A percentile compares a stretch with the other conserved stretches of the same genome.
These are phyloP conservation scores for Paraconiothyrium brasiliense DNA, from an alignment of 2,329 filamentous ascomycete species.

Conservation along the genomic window DNA sequence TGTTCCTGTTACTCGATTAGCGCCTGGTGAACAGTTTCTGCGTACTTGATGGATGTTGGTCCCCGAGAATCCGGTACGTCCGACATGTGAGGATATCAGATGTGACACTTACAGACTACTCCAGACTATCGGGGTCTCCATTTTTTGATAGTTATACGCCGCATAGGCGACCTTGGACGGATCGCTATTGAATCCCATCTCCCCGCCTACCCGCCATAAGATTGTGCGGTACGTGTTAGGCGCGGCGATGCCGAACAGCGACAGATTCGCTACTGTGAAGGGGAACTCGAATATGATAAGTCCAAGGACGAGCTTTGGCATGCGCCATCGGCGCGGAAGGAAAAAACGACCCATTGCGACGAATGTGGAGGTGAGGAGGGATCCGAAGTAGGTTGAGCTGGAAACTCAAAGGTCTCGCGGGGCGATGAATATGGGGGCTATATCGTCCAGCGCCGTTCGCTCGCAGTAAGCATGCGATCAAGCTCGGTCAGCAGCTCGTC, in stretches of 20 bases:
- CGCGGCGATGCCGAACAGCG: conserved; percentile 77
- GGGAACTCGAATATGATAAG: conserved; percentile 73
- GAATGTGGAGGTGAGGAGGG: neutral
- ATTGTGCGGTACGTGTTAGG: conserved; percentile 76
- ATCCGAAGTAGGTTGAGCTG: conserved; percentile 1
- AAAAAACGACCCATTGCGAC: conserved; percentile 54
- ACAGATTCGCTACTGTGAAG: conserved; percentile 71
- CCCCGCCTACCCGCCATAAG: conserved; percentile 76
- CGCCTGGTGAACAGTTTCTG: neutral
- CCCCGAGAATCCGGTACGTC: neutral
- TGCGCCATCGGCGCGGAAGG: conserved; percentile 64
- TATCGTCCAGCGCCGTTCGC: neutral
- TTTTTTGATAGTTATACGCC: conserved; percentile 73
- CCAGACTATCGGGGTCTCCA: conserved; percentile 75
- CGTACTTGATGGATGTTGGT: neutral
- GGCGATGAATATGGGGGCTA: neutral
- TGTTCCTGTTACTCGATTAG: conserved; percentile 63
- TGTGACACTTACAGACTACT: conserved; percentile 70
- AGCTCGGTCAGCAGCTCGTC: neutral
- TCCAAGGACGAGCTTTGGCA: conserved; percentile 60
- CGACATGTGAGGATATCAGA: neutral
- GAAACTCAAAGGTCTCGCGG: neutral
- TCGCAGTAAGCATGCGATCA: neutral
- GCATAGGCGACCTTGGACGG: conserved; percentile 75
- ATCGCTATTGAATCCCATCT: conserved; percentile 78